These are phyloP conservation scores for Lipomyces orientalis DNA, from an alignment of 805 yeast species.

Conservation along the genomic window DNA sequence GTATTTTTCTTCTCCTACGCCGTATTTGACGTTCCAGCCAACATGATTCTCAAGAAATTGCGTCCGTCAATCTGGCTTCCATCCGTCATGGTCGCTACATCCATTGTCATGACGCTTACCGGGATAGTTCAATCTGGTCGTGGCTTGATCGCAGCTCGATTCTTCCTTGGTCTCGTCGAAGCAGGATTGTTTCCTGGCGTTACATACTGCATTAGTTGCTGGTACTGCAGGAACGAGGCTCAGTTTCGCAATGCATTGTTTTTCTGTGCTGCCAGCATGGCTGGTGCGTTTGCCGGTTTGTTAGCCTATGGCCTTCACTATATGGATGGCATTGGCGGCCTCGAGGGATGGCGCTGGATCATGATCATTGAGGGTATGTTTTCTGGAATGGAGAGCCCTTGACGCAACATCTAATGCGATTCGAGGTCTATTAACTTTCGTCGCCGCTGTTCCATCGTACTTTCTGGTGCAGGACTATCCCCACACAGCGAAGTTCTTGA, in stretches of 20 bases:
- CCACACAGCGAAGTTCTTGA: too few species aligned
- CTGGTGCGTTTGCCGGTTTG: conserved; percentile 61
- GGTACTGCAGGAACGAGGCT: conserved; percentile 47
- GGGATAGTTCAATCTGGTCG: conserved; percentile 42
- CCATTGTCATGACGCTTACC: neutral
- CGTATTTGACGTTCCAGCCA: conserved; percentile 49
- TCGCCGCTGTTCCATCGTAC: too few species aligned
- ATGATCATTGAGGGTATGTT: conserved; percentile 57
- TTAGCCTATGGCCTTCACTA: conserved; percentile 50
- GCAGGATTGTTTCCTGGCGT: conserved; percentile 55
- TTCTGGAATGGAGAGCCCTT: neutral
- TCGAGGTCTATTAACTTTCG: too few species aligned
- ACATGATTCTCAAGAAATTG: conserved; percentile 43
- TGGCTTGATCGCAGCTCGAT: conserved; percentile 47
- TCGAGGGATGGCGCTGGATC: conserved; percentile 59
- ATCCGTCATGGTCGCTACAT: conserved; percentile 25
- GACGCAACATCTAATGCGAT: too few species aligned
- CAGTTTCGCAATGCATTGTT: conserved; percentile 45
- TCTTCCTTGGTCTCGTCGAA: conserved; percentile 51
- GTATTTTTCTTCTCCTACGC: conserved; percentile 45
- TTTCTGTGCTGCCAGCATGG: conserved; percentile 54
- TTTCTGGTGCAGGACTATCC: too few species aligned
- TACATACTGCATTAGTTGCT: conserved; percentile 46
- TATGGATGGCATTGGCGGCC: conserved; percentile 48
- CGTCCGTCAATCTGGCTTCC: conserved; percentile 48